Base-by-base conservation (phyloP, 495 filamentous ascomycete species). In the Penicillium lagena region DNA sequence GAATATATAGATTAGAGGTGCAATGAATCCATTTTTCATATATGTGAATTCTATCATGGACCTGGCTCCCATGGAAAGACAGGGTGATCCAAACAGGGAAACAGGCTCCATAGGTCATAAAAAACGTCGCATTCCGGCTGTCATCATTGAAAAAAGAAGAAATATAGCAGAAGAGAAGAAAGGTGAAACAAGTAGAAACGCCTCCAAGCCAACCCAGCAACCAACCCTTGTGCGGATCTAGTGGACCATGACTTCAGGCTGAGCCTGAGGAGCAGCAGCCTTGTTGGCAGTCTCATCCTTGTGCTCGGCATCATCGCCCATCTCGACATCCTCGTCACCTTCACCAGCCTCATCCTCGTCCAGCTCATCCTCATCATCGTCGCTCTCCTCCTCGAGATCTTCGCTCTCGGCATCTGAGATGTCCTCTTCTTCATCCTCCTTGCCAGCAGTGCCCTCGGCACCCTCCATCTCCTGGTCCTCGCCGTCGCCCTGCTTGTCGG, bases 371-470 rank as follows among this genome's bases (percentile, higher is more conserved):
- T 95, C 91, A 39, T 95, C 90, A 34, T 86, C 80, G 12, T 89
- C 90, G 50, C 83, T 93, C 65, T 97, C 94, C 35, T 84, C 86
- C 64, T 95, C 93, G n/a, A 98, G 81, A 60, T 98, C 93, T 58
- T 96, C 93, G 54, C 86, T 91, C 44, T 87, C 91, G 35, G 87
- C 90, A 34, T 96, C 90, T 12, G 86, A 88, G 29, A 72, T 75
- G n/a, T 82, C 78, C 42, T 88, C 82, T 22, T 89, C 85, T 32
- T 89, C 87, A 22, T 70, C 67, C 30, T 82, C 81, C 38, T 80
- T 81, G 37, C 62, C 69, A 35, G 66, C 66, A 34, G 70, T 70
- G 30, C 63, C 68, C 0, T 87, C 87, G 22, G 75, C 79, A 35
- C 85, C 89, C 13, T 79, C 89, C 90, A 96, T 95, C 43, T 87